Base-by-base conservation (phyloP, 2,329 filamentous ascomycete genomes). In the Apiospora koreana region DNA sequence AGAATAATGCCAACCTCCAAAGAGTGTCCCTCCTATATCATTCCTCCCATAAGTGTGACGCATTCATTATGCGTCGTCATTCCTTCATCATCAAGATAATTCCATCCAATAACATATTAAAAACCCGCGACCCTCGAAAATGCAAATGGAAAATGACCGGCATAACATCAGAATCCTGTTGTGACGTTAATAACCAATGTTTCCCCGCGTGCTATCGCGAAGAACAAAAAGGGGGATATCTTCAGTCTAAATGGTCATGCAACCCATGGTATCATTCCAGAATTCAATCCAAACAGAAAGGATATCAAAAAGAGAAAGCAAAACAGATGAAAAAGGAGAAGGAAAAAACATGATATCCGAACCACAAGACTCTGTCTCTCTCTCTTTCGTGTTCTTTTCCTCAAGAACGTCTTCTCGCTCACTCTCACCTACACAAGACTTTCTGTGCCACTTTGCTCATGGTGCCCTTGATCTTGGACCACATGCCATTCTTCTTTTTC, bases 401-500 rank as follows among this genome's bases (percentile, higher is more conserved):
- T 9, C 28, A 21, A 10, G 28, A 21, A n/a, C 25, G 25, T 21
- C 28, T 58, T 35, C 4, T 38, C 54, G 21, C 31, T 14, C 54
- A 21, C 6, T 14, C 12, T 67, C 45, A 67, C 65, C 46, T 67
- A 42, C 67, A 48, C 42, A 50, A 18, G 31, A 68, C 18, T 48
- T 54, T 54, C 45, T 68, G 41, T 9, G 35, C 18, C 21, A 25
- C 46, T 8, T 54, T 42, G 18, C 46, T 31, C 43, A 68, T 6
- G 3, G 42, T 42, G 12, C n/a, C 31, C 46, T n/a, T 69, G 31
- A 18, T 68, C 25, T n/a, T 67, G 21, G 25, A 21, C 18, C 68
- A 31, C 28, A 35, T 31, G 71, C 58, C 62, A 67, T 70, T 72
- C 68, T 72, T 68, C 74, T 73, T 73, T 71, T 74, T 46, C 74